Conservation (phyloP, 768 basidiomycete species). For the Russula sp. region DNA sequence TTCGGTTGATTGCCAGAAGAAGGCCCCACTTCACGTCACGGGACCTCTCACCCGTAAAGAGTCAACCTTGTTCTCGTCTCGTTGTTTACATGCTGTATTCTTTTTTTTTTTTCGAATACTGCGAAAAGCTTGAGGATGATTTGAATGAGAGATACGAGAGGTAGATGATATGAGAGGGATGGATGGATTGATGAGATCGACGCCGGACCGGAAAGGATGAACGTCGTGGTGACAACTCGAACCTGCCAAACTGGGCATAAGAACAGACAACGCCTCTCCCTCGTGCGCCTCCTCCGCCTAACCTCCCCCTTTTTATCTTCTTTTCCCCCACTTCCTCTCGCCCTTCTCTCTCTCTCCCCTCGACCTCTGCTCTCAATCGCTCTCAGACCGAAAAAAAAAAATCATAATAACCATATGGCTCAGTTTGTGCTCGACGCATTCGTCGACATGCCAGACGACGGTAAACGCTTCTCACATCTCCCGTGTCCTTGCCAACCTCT, state of each 20-base stretch:
- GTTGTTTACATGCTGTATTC: too few species aligned
- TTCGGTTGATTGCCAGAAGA: too few species aligned
- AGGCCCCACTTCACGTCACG: too few species aligned
- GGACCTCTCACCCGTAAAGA: too few species aligned
- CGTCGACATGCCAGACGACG: constrained; percentile 23
- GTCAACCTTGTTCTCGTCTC: too few species aligned
- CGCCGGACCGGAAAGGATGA: constrained; percentile 5
- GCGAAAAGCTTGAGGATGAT: too few species aligned
- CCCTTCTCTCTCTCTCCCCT: constrained; percentile 14
- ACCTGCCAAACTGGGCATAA: constrained; percentile 25
- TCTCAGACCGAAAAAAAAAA: background rate
- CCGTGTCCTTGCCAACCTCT: background rate
- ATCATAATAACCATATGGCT: constrained; percentile 2
- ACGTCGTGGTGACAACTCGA: constrained; percentile 26
- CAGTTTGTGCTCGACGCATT: constrained; percentile 17
- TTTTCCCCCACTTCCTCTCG: background rate
- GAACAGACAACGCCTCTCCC: constrained; percentile 25
- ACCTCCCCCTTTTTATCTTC: constrained; percentile 26
- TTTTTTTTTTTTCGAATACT: too few species aligned
- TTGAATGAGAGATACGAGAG: too few species aligned
- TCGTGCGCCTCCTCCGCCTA: constrained; percentile 26
- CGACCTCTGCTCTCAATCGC: background rate
- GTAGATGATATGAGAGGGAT: too few species aligned
- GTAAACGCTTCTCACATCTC: constrained; percentile 3
- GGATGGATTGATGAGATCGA: background rate